Evolutionary conservation across 2,329 filamentous ascomycete species (phyloP).

Genomic region (Endothia cerciana): DNA sequence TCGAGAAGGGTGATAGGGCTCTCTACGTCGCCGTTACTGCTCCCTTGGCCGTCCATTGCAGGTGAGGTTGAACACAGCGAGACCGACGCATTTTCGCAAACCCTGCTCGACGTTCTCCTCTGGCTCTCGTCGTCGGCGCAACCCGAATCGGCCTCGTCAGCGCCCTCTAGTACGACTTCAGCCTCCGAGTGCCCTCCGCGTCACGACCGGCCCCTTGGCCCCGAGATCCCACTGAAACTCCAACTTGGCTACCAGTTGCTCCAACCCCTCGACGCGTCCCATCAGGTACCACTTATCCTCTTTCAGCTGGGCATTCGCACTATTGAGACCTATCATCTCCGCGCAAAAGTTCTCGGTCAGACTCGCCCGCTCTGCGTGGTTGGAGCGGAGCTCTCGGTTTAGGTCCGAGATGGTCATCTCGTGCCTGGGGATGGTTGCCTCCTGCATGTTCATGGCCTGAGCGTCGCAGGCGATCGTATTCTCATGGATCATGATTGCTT

Average conservation of each 20-base stretch:
- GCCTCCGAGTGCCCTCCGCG: neutral
- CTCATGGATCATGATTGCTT: slow-evolving; percentile 7
- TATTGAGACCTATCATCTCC: slow-evolving; percentile 8
- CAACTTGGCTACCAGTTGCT: slow-evolving; percentile 8
- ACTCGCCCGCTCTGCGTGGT: slow-evolving; percentile 15
- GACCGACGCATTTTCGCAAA: neutral
- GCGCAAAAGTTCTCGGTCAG: slow-evolving; percentile 17
- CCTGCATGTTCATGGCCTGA: slow-evolving; percentile 12
- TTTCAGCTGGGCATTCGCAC: slow-evolving; percentile 8
- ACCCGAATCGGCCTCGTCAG: neutral
- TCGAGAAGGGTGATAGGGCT: slow-evolving; percentile 2
- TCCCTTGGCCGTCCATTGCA: neutral
- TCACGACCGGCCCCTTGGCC: neutral
- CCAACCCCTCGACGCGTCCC: slow-evolving; percentile 21
- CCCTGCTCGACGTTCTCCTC: neutral
- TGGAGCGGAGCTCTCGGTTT: slow-evolving; percentile 13
- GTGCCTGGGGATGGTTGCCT: slow-evolving; percentile 1
- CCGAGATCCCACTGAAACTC: neutral
- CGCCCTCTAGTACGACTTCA: neutral
- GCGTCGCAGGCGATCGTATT: slow-evolving; percentile 14
- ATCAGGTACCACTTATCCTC: slow-evolving; percentile 23
- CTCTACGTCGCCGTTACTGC: neutral
- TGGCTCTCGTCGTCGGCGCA: neutral
- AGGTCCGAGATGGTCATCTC: slow-evolving; percentile 16
- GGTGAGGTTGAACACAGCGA: neutral